Conservation (phyloP, 306 rosid genomes). For the Cicer yamashitae region DNA sequence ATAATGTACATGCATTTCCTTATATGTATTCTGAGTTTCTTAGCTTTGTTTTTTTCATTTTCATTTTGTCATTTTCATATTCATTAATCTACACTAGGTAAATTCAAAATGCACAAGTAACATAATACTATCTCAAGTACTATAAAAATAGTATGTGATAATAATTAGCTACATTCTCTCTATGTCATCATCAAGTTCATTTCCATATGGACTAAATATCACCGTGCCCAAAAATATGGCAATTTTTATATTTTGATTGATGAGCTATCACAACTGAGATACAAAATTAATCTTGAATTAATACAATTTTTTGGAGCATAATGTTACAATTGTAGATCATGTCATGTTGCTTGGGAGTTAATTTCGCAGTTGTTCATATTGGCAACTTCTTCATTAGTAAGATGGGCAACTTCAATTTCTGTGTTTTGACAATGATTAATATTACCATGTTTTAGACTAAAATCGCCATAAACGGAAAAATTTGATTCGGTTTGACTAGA, state of each 20-base stretch:
- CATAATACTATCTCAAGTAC: too few relatives aligned
- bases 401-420: background rate
- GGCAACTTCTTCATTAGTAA: background rate
- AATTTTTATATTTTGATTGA: background rate
- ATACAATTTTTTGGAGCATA: background rate
- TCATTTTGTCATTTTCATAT: too few relatives aligned
- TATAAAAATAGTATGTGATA: too few relatives aligned
- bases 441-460: background rate
- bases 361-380: background rate
- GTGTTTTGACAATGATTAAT: background rate
- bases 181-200: too few relatives aligned
- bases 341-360: constrained; percentile 7
- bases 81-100: too few relatives aligned
- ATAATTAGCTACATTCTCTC: too few relatives aligned
- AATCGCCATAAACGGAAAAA: constrained; percentile 11
- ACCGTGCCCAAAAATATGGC: too few relatives aligned
- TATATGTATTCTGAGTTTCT: background rate
- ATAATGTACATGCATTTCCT: too few relatives aligned
- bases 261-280: background rate
- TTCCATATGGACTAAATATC: too few relatives aligned
- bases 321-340: background rate
- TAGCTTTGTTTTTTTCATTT: too few relatives aligned
- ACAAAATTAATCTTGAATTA: background rate
- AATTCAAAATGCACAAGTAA: too few relatives aligned
- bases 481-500: constrained; percentile 34